These are phyloP conservation scores for Lachnellula subtilissima DNA, from an alignment of 2,329 filamentous ascomycete species.

Conservation along the genomic window DNA sequence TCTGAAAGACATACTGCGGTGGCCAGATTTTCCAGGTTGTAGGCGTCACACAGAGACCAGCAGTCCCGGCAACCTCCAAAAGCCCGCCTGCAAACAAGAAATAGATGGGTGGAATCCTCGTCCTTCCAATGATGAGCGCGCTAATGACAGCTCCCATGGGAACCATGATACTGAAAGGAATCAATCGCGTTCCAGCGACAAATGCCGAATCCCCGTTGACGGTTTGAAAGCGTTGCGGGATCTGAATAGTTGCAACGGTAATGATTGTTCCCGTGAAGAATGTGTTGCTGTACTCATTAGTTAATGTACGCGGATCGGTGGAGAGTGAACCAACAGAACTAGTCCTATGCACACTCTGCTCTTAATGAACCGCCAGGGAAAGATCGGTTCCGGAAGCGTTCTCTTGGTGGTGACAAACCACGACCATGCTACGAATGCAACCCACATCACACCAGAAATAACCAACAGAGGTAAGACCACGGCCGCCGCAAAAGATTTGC, in stretches of 20 bases:
- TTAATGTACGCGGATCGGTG: background rate
- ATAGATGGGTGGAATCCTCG: background rate
- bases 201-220: background rate
- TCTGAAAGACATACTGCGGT: background rate
- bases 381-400: background rate
- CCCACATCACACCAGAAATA: background rate
- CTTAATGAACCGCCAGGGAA: slow-evolving; percentile 1
- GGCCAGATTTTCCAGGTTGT: background rate
- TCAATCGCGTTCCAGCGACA: background rate
- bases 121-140: background rate
- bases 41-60: background rate
- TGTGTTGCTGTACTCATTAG: background rate
- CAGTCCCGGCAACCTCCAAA: background rate
- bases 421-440: background rate
- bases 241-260: background rate
- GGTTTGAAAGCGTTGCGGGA: background rate
- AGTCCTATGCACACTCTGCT: background rate
- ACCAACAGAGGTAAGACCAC: background rate
- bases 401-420: background rate
- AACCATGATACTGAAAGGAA: background rate
- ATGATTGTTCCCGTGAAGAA: background rate
- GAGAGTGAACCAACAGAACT: background rate
- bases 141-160: background rate
- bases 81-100: background rate
- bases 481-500: background rate